phyloP scores from a whole-genome alignment of 176 grass and related monocot genomes.

The Zoysia japonica region DNA sequence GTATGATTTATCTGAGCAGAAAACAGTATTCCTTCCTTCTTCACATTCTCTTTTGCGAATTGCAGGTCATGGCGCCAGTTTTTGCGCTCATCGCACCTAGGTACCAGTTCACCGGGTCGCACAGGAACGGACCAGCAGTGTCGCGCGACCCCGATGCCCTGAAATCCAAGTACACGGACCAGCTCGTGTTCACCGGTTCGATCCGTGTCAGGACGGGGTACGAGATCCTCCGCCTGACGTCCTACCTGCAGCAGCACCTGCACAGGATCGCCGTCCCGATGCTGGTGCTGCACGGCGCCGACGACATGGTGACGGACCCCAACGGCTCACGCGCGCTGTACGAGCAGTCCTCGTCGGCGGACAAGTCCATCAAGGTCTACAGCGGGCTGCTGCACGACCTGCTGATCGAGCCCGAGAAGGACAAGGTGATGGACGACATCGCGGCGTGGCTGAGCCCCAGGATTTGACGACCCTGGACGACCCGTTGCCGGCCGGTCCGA shows the following conservation, averaged over 20 bases:
- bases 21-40: background rate
- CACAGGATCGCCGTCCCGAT: slow-evolving; percentile 51
- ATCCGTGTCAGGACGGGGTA: slow-evolving; percentile 80
- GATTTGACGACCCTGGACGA: background rate
- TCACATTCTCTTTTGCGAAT: background rate
- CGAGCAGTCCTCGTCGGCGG: slow-evolving; percentile 48
- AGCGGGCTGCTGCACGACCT: slow-evolving; percentile 69
- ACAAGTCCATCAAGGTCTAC: slow-evolving; percentile 73
- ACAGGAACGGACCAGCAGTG: slow-evolving; percentile 50
- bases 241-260: slow-evolving; percentile 60
- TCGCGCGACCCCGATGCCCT: slow-evolving; percentile 74
- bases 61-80: slow-evolving; percentile 65
- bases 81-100: slow-evolving; percentile 69
- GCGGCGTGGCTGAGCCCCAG: slow-evolving; percentile 57
- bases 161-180: slow-evolving; percentile 71
- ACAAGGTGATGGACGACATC: slow-evolving; percentile 64
- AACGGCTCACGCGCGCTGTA: slow-evolving; percentile 57
- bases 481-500: background rate
- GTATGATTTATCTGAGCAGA: background rate
- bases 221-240: slow-evolving; percentile 73
- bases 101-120: slow-evolving; percentile 64
- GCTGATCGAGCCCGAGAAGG: slow-evolving; percentile 83
- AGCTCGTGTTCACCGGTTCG: slow-evolving; percentile 80
- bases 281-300: slow-evolving; percentile 70
- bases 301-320: slow-evolving; percentile 71